A percentile compares a stretch with the other conserved stretches of the same genome.
phyloP scores from a whole-genome alignment of 805 yeast species.

The Metschnikowia corniflorae region DNA sequence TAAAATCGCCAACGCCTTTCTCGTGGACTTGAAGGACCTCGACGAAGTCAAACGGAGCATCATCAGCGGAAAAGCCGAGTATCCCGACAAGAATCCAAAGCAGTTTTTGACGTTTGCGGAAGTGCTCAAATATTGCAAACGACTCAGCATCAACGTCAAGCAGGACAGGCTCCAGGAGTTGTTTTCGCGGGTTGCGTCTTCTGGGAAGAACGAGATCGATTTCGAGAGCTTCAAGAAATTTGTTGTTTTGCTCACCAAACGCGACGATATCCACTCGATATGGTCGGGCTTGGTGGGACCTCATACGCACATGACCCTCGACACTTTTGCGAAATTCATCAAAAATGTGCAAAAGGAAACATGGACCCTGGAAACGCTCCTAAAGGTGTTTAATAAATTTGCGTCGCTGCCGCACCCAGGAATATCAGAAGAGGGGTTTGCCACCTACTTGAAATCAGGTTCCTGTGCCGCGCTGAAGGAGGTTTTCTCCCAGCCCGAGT shows the following conservation, averaged over 20 bases:
- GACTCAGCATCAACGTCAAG: slow-evolving; percentile 72
- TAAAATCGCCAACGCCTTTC: slow-evolving; percentile 53
- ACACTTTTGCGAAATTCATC: slow-evolving; percentile 39
- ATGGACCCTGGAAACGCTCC: slow-evolving; percentile 23
- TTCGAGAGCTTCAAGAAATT: slow-evolving; percentile 75
- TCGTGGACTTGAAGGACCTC: slow-evolving; percentile 36
- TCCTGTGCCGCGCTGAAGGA: slow-evolving; percentile 10
- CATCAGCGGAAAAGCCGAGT: slow-evolving; percentile 22
- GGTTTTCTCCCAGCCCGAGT: slow-evolving; percentile 13
- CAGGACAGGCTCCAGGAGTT: slow-evolving; percentile 43
- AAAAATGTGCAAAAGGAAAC: slow-evolving; percentile 46
- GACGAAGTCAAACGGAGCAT: slow-evolving; percentile 27
- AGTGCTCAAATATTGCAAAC: slow-evolving; percentile 58
- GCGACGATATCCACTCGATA: slow-evolving; percentile 57
- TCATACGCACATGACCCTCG: slow-evolving; percentile 20
- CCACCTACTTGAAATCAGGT: slow-evolving; percentile 11
- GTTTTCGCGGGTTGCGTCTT: slow-evolving; percentile 45
- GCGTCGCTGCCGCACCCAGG: not conserved
- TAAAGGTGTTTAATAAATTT: slow-evolving; percentile 29
- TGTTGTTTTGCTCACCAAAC: slow-evolving; percentile 60
- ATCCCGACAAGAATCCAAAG: slow-evolving; percentile 20
- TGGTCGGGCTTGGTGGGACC: slow-evolving; percentile 38
- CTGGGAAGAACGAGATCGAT: slow-evolving; percentile 39
- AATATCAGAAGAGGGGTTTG: slow-evolving; percentile 4
- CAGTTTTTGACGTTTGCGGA: slow-evolving; percentile 56